Evolutionary conservation across 1,284 basidiomycete species (phyloP), one percentile per base, ranked within the genome.

Genomic region (Peniophora sp.): DNA sequence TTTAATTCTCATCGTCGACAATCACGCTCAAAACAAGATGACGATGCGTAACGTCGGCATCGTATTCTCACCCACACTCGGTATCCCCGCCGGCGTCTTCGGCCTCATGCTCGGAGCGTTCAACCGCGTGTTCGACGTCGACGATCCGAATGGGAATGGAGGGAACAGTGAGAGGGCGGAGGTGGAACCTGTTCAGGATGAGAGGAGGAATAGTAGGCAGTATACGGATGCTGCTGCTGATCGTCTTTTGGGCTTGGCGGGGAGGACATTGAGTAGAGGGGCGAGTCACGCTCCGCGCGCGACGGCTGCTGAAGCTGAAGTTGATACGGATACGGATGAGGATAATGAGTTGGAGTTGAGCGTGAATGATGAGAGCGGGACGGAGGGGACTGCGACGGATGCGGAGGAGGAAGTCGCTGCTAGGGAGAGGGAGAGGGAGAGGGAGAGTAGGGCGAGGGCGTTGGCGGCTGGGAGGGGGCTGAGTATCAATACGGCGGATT

Each of bases 21-120:
- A 97, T 64, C 81, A 92, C 16, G 65, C 80, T 44, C 73, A 88
- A 53, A 98, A 98, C 81, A 99, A 97, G 77, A 99, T 99, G 97
- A 97, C 90, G 44, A 87, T 99, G 81, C 84, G 95, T 34, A 99
- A 99, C 64, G 92, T 99, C 24, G 94, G 95, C 19, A 99, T 99
- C 55, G 96, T 99, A 25, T 97, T 97, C 69, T 93, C 90, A 56
- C 94, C 95, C 2, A 97, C 94, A 1, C 75, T 97, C 8, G 92
- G 92, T 35, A 96, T 97, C 58, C 94, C 94, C 14, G 94, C 93
- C 0, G 93, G 92, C 5, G 89, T 97, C 46, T 95, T 97, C 68
- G 92, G 89, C 63, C 72, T 97, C 58, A 91, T 97, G 80, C 79
- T 97, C 24, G 85, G 83, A 53, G 91, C 95, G 64, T 96, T 95